These are phyloP conservation scores for Brassica incana DNA, from an alignment of 345 rosid genomes.

Conservation along the genomic window DNA sequence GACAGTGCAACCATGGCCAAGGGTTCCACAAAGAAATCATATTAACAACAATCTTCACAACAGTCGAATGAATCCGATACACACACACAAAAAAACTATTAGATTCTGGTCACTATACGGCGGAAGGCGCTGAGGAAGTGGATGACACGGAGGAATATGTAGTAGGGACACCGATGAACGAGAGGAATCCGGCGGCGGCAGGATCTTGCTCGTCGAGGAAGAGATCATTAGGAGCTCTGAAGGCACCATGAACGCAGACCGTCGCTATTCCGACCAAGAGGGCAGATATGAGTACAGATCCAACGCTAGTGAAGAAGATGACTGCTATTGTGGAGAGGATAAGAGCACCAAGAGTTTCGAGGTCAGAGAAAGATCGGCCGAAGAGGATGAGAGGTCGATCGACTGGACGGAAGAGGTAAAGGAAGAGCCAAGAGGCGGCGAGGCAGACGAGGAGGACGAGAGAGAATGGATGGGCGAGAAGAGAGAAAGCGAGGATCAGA, in stretches of 20 bases:
- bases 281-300: conserved; percentile 58
- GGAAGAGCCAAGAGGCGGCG: conserved; percentile 58
- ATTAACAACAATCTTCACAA: conserved; percentile 1
- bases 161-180: conserved; percentile 60
- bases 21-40: not conserved
- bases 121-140: conserved; percentile 9
- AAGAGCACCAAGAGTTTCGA: conserved; percentile 54
- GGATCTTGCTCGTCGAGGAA: conserved; percentile 69
- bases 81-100: not conserved
- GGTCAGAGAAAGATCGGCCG: conserved; percentile 56
- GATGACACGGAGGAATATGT: conserved; percentile 39
- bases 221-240: conserved; percentile 56
- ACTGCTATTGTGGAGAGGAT: conserved; percentile 48
- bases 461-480: conserved; percentile 56
- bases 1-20: not conserved
- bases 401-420: conserved; percentile 61
- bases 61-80: not conserved
- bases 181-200: conserved; percentile 53
- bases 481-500: conserved; percentile 42
- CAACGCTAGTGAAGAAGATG: conserved; percentile 61
- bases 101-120: conserved; percentile 17
- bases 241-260: conserved; percentile 63
- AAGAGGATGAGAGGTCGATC: conserved; percentile 60
- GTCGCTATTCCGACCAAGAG: conserved; percentile 54
- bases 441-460: conserved; percentile 57